phyloP scores from a whole-genome alignment of 2,329 filamentous ascomycete species.

The Colletotrichum liaoningense region DNA sequence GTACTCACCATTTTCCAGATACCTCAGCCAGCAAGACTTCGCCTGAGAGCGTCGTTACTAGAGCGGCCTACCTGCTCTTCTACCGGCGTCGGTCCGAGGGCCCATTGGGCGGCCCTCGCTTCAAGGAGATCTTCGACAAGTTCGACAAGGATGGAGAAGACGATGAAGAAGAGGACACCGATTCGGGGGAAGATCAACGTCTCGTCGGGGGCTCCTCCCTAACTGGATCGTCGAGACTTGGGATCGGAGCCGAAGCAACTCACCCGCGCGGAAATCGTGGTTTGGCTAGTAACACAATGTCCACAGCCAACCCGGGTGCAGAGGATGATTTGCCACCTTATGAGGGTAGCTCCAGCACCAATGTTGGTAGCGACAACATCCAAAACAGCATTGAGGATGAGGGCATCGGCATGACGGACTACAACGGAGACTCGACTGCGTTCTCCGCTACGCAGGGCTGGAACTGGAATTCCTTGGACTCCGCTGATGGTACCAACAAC shows the following conservation, averaged over 20 bases:
- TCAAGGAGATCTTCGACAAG: slow-evolving; percentile 76
- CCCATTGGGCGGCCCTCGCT: slow-evolving; percentile 82
- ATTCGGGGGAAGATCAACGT: slow-evolving; percentile 85
- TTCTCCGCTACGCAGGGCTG: slow-evolving; percentile 53
- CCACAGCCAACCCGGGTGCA: slow-evolving; percentile 40
- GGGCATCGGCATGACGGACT: slow-evolving; percentile 53
- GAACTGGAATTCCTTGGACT: slow-evolving; percentile 56
- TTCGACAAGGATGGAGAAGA: slow-evolving; percentile 64
- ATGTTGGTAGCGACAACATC: slow-evolving; percentile 41
- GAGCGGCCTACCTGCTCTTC: slow-evolving; percentile 91
- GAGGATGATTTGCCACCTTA: slow-evolving; percentile 50
- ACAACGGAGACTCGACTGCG: slow-evolving; percentile 43
- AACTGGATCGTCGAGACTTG: slow-evolving; percentile 93
- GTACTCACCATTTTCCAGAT: slow-evolving; percentile 69
- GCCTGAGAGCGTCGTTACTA: slow-evolving; percentile 73
- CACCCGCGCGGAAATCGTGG: slow-evolving; percentile 73
- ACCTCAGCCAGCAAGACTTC: slow-evolving; percentile 75
- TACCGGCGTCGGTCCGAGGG: slow-evolving; percentile 85
- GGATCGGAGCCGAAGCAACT: slow-evolving; percentile 81
- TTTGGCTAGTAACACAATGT: slow-evolving; percentile 57
- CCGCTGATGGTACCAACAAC: slow-evolving; percentile 44
- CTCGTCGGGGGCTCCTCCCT: slow-evolving; percentile 86
- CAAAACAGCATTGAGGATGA: slow-evolving; percentile 63
- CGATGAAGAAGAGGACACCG: slow-evolving; percentile 57
- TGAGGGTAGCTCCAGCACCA: slow-evolving; percentile 36